Evolutionary conservation across 2,329 filamentous ascomycete species (phyloP), one percentile per base, ranked within the genome.

Genomic region (Purpureocillium takamizusanense): DNA sequence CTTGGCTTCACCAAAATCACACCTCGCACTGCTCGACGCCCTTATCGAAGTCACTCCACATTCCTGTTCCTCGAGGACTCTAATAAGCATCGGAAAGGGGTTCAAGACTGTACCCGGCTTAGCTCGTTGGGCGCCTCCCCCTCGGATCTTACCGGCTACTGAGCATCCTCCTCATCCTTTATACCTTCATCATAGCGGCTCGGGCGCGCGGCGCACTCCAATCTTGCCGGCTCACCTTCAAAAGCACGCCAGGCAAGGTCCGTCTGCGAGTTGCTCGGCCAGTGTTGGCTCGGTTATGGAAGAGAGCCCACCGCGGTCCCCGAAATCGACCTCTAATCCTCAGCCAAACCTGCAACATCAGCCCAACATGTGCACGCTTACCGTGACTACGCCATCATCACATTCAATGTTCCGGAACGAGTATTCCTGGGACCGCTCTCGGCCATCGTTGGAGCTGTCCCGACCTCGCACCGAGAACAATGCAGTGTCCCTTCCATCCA

Each of bases 321-420:
- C 46, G 45, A 43, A 54, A 42, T 54, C 47, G 43, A 44, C 53
- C 46, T 44, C 49, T 44, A 47, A 46, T 44, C 39, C 51, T 44
- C 48, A 45, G 41, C 46, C 54, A 46, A 32, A 42, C 17, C 39
- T 46, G 38, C 15, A 46, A 43, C 33, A 47, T 50, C 42, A 47
- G 45, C 42, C 52, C 54, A 70, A 64, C 31, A 73, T 73, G 69
- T 69, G 69, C 52, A 66, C 65, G 52, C 59, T 73, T 48, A 61
- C 67, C 44, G 72, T 70, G 57, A 53, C 66, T 43, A 56, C 62
- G 37, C 59, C 66, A 12, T 54, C 63, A 37, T 54, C 62, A 29
- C 61, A 66, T 43, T 51, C 61, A 36, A 55, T 55, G 27, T 70
- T 68, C 48, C 56, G 56, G 44, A 56, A 55, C 37, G 60, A 65